These are phyloP conservation scores for Hypoxylon rubiginosum DNA, from an alignment of 2,329 filamentous ascomycete species.

Conservation along the genomic window DNA sequence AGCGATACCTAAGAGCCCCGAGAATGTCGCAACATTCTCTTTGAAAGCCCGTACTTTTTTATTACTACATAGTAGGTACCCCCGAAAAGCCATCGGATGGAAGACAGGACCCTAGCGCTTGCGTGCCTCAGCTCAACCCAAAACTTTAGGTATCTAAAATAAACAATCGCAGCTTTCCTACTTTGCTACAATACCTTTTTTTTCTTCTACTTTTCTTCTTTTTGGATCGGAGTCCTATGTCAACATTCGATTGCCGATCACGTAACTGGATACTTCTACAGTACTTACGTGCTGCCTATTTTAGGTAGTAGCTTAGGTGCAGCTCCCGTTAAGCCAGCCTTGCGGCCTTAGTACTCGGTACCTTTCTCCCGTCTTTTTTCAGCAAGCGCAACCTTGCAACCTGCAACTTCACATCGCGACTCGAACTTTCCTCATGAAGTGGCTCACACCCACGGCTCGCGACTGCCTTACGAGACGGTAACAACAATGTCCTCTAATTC, in stretches of 20 bases:
- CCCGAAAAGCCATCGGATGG: neutral
- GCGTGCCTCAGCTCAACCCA: neutral
- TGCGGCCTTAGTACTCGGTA: neutral
- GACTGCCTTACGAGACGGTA: constrained; percentile 44
- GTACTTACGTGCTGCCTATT: too few species aligned
- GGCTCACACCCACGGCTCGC: constrained; percentile 36
- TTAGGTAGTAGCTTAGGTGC: too few species aligned
- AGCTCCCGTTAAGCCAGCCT: neutral
- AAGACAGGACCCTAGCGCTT: neutral
- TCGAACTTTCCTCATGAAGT: constrained; percentile 49
- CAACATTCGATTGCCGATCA: neutral
- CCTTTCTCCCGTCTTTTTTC: neutral
- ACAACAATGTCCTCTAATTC: constrained; percentile 47
- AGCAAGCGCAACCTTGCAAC: too few species aligned
- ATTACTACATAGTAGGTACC: neutral
- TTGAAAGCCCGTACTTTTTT: neutral
- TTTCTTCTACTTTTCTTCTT: too few species aligned
- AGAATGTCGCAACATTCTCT: constrained; percentile 27
- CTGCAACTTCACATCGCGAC: neutral
- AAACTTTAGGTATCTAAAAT: neutral
- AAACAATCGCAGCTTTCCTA: neutral
- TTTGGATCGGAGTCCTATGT: neutral
- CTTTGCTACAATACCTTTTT: neutral
- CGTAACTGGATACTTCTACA: neutral
- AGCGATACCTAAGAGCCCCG: constrained; percentile 25